Evolutionary conservation across 345 rosid species (phyloP), one percentile per base, ranked within the genome.

Genomic region (Iberis pinnata): DNA sequence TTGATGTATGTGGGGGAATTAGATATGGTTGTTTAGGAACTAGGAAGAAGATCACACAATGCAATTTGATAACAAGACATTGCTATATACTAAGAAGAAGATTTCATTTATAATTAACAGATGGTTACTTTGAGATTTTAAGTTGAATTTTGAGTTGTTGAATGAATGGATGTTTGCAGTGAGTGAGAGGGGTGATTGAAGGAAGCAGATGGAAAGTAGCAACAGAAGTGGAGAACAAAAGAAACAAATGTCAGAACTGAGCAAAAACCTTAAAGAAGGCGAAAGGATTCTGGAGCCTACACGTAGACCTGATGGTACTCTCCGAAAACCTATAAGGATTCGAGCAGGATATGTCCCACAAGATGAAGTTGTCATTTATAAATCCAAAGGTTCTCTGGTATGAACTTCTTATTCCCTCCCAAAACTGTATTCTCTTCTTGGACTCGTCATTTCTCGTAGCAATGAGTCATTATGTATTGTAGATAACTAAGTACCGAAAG

Each of bases 181-280:
- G 55, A 16, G 51, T 43, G 60, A 27, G 18, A 10, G 38, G 43
- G 38, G 43, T 52, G 38, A 19, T 16, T 52, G 32, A 46, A 67
- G 43, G 49, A 53, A 14, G 20, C 18, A 12, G 62, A 70, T 78
- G 80, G 74, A 62, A 18, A 70, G 69, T 46, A 71, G 73, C 61
- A 64, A 75, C 45, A 67, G 74, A 39, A 70, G 63, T 3, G 92
- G 70, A 37, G 86, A 77, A 37, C 76, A 70, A 9, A 56, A 53
- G 65, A 68, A 60, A 57, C 61, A 63, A 63, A 80, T 80, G 88
- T 82, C 78, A 33, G 95, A 88, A 72, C 56, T 81, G 29, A 75
- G 83, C 79, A 75, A 83, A 83, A 85, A 77, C 84, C 88, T 85
- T 68, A 92, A 88, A 71, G 95, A 85, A 73, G 97, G 99, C n/a